Percentiles rank a stretch among this genome's conserved stretches.
Evolutionary conservation across 805 yeast genomes (phyloP).

Genomic region (Metschnikowia bowlesiae): DNA sequence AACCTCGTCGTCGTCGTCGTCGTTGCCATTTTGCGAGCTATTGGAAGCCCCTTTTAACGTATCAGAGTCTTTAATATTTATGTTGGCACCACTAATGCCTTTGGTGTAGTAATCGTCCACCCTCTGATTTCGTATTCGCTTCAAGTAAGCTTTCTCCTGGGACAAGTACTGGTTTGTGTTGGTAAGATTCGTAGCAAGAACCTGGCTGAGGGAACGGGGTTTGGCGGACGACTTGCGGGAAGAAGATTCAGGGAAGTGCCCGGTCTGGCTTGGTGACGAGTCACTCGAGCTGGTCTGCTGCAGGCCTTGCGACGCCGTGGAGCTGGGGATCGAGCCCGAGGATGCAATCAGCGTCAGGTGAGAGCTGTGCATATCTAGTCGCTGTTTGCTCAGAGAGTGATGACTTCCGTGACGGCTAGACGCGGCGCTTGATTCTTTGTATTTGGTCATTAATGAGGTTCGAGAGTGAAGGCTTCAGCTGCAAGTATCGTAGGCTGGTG

Average conservation of each 20-base stretch:
- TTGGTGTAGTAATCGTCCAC: slow-evolving; percentile 71
- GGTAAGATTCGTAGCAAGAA: slow-evolving; percentile 12
- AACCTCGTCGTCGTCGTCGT: slow-evolving; percentile 30
- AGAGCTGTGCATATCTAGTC: not conserved
- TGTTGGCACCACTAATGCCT: slow-evolving; percentile 48
- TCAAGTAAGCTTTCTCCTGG: slow-evolving; percentile 65
- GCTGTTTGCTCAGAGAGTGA: not conserved
- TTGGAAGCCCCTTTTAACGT: not conserved
- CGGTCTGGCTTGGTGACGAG: not conserved
- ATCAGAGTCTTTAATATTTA: slow-evolving; percentile 11
- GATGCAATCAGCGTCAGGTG: slow-evolving; percentile 1
- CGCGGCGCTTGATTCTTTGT: not conserved
- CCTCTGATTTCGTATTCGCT: slow-evolving; percentile 54
- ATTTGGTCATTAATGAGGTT: not conserved
- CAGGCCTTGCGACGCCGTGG: not conserved
- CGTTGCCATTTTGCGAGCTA: slow-evolving; percentile 14
- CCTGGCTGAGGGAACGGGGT: slow-evolving; percentile 14
- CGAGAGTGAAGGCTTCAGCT: not conserved
- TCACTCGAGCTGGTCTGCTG: slow-evolving; percentile 1
- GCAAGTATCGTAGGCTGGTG: not conserved
- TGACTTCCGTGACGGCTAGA: slow-evolving; percentile 1
- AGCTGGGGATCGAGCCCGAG: not conserved
- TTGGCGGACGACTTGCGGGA: slow-evolving; percentile 8
- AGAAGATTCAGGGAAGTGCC: slow-evolving; percentile 7
- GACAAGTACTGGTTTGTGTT: slow-evolving; percentile 42